A percentile compares a stretch with the other conserved stretches of the same genome.
Evolutionary conservation across 2,329 filamentous ascomycete species (phyloP).

Genomic region (Pyrenochaeta sp.): DNA sequence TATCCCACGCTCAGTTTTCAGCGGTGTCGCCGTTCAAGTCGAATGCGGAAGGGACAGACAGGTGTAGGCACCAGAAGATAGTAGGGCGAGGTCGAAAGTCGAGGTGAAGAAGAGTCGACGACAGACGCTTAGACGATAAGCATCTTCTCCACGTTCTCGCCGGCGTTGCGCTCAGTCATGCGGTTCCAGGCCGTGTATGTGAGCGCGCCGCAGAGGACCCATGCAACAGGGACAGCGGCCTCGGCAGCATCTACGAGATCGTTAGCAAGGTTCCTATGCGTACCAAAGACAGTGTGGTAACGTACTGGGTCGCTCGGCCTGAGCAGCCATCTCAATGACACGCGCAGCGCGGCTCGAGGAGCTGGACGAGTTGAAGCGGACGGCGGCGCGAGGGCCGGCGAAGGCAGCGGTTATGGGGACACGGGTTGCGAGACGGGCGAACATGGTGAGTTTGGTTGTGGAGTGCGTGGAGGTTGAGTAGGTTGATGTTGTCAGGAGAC

Average conservation of each 20-base stretch:
- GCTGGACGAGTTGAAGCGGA: constrained; percentile 42
- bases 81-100: too few relatives aligned
- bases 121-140: constrained; percentile 23
- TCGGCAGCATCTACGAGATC: constrained; percentile 27
- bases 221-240: constrained; percentile 41
- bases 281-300: background rate
- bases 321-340: constrained; percentile 39
- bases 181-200: constrained; percentile 40
- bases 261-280: background rate
- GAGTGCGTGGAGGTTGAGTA: background rate
- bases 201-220: constrained; percentile 36
- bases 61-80: too few relatives aligned
- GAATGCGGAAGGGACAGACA: background rate
- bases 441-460: constrained; percentile 16
- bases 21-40: background rate
- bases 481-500: background rate
- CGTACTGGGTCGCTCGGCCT: constrained; percentile 41
- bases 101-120: background rate
- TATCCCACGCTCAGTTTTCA: constrained; percentile 1
- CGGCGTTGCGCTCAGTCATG: constrained; percentile 32
- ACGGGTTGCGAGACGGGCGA: constrained; percentile 27
- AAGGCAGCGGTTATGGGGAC: constrained; percentile 31
- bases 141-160: constrained; percentile 40
- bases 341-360: constrained; percentile 28
- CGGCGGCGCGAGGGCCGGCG: constrained; percentile 25